Evolutionary conservation across 306 rosid genomes (phyloP).

Genomic region (Cucurbita maxima): DNA sequence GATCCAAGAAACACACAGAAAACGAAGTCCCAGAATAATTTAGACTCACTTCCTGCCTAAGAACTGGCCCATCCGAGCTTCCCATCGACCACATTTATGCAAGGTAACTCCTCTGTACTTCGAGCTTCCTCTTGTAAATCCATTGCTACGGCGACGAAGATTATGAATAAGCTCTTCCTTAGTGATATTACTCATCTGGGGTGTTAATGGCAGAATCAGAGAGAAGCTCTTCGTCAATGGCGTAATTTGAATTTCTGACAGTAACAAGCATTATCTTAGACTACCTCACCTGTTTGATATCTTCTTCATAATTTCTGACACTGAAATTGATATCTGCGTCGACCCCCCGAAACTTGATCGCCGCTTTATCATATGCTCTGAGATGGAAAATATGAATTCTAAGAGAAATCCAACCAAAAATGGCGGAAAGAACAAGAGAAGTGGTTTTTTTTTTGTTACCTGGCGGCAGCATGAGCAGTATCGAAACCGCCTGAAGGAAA

Average conservation of each 20-base stretch:
- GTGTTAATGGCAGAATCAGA: constrained; percentile 3
- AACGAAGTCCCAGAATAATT: not conserved
- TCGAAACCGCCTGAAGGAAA: constrained; percentile 64
- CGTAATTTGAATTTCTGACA: not conserved
- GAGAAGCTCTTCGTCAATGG: not conserved
- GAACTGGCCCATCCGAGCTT: constrained; percentile 98
- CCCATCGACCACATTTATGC: constrained; percentile 98
- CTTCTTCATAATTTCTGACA: constrained; percentile 73
- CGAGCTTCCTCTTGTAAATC: constrained; percentile 87
- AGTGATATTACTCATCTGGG: constrained; percentile 61
- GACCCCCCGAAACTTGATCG: constrained; percentile 76
- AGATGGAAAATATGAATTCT: not conserved
- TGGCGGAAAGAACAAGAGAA: not conserved
- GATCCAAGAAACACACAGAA: not conserved
- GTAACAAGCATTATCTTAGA: not conserved
- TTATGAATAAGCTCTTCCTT: constrained; percentile 91
- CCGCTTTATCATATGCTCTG: constrained; percentile 97
- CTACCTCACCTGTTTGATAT: constrained; percentile 53
- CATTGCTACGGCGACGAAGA: constrained; percentile 85
- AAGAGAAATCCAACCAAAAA: not conserved
- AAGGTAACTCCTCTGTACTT: constrained; percentile 87
- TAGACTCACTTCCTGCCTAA: constrained; percentile 71
- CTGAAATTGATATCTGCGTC: constrained; percentile 91
- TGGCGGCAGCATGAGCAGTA: constrained; percentile 88
- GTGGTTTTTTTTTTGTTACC: constrained; percentile 18